Base-by-base conservation (phyloP, 2,329 filamentous ascomycete genomes). In the Berkeleyomyces basicola region DNA sequence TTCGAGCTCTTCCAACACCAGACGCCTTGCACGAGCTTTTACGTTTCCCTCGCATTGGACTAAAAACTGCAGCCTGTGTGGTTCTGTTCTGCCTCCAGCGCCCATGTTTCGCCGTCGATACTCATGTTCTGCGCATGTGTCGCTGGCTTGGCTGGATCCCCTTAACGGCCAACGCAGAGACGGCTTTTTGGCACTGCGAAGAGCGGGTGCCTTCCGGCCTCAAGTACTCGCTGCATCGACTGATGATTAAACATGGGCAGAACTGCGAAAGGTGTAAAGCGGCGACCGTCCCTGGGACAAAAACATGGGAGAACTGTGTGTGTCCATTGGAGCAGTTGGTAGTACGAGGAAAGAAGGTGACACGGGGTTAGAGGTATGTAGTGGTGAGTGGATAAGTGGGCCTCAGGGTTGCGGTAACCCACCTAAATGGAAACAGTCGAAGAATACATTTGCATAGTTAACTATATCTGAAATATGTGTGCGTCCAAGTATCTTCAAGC, bases 211-310 rank as follows among this genome's bases (percentile, higher is more conserved):
- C 79, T 0, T 72, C 78, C 59, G 72, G 78, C 44, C 70, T 82
- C 58, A 83, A 82, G 68, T 82, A 82, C 61, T 72, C 75, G 5
- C 71, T 82, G 5, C 80, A 82, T 67, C 77, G 80, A 65, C 71
- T 82, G 3, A 77, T 82, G 64, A 79, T 82, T 31, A 72, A 73
- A 7, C 80, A 82, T 64, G 80, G 80, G 0, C 74, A 78, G 66
- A 70, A 68, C 1, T 82, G 80, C 63, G 70, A 70, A 40, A 73
- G 53, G 31, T 55, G 51, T 82, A 79, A 67, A 73, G 72, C 63
- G 71, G 73, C 59, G 71, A 67, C 36, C 88, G 78, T 36, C 80
- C 79, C 0, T 89, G 86, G 84, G 76, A 82, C 3, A 74, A 82
- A 14, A 79, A 69, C 1, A 67, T 57, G 51, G 39, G 59, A 55